These are phyloP conservation scores for Arachis monticola DNA, from an alignment of 331 rosid species.

Conservation along the genomic window DNA sequence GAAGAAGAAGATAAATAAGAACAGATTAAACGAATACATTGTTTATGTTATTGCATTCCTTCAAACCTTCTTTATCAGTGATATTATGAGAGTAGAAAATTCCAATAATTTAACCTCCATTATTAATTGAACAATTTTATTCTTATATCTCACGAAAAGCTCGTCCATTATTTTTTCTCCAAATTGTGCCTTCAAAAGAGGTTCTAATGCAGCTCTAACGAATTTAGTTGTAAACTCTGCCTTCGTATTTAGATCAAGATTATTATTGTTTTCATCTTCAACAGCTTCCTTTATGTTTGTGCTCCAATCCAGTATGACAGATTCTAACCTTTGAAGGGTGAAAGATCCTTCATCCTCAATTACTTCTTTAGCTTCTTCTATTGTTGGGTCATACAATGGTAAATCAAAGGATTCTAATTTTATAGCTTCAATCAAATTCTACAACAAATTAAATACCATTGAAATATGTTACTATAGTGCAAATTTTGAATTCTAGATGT, in stretches of 20 bases:
- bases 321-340: slow-evolving; percentile 34
- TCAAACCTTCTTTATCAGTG: too few relatives aligned
- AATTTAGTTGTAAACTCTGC: not conserved
- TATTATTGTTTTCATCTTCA: not conserved
- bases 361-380: slow-evolving; percentile 40
- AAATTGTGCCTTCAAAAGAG: not conserved
- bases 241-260: not conserved
- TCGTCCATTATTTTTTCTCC: not conserved
- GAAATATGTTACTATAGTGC: not conserved
- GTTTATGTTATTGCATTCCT: too few relatives aligned
- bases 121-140: not conserved
- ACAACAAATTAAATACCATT: not conserved
- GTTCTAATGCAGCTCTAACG: not conserved
- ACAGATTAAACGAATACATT: too few relatives aligned
- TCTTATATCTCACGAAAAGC: not conserved
- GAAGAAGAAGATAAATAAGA: too few relatives aligned
- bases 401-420: slow-evolving; percentile 43
- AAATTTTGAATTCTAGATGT: too few relatives aligned
- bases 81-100: too few relatives aligned
- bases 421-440: slow-evolving; percentile 49
- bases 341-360: slow-evolving; percentile 54
- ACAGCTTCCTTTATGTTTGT: not conserved
- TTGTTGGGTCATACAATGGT: slow-evolving; percentile 43
- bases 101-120: too few relatives aligned
- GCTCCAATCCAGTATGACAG: slow-evolving; percentile 34